Percentiles rank a stretch among this genome's conserved stretches.
These are phyloP conservation scores for Vigna unguiculata DNA, from an alignment of 306 rosid genomes.

Conservation along the genomic window DNA sequence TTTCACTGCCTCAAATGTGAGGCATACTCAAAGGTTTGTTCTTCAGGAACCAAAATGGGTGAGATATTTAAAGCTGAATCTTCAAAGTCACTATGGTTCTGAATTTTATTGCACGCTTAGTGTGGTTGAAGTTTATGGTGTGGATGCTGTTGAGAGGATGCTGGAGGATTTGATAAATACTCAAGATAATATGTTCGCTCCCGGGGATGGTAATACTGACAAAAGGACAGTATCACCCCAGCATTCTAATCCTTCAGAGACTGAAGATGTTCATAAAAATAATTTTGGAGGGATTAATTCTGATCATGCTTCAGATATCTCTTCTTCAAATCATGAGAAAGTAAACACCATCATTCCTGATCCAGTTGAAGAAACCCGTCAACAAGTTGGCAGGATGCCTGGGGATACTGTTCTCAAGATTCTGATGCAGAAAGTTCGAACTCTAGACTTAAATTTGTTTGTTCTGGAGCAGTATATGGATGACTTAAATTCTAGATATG, in stretches of 20 bases:
- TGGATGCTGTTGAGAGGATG: slow-evolving; percentile 98
- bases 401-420: slow-evolving; percentile 97
- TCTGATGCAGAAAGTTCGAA: slow-evolving; percentile 93
- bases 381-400: slow-evolving; percentile 92
- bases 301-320: slow-evolving; percentile 49
- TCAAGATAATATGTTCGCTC: slow-evolving; percentile 53
- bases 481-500: slow-evolving; percentile 78
- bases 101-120: slow-evolving; percentile 97
- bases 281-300: slow-evolving; percentile 48
- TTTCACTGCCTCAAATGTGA: slow-evolving; percentile 84
- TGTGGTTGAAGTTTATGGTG: slow-evolving; percentile 78
- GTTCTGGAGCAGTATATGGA: slow-evolving; percentile 88
- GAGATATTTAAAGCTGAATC: slow-evolving; percentile 88
- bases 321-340: slow-evolving; percentile 57
- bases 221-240: slow-evolving; percentile 53
- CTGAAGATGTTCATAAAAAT: slow-evolving; percentile 49
- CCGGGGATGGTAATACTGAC: slow-evolving; percentile 62
- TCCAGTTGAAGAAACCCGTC: slow-evolving; percentile 75
- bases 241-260: slow-evolving; percentile 55
- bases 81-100: slow-evolving; percentile 84
- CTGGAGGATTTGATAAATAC: slow-evolving; percentile 83
- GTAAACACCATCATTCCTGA: slow-evolving; percentile 62
- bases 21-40: slow-evolving; percentile 74
- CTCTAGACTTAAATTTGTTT: slow-evolving; percentile 77
- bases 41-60: slow-evolving; percentile 95